phyloP scores from a whole-genome alignment of 2,329 filamentous ascomycete genomes.

The Aureobasidium sp. region DNA sequence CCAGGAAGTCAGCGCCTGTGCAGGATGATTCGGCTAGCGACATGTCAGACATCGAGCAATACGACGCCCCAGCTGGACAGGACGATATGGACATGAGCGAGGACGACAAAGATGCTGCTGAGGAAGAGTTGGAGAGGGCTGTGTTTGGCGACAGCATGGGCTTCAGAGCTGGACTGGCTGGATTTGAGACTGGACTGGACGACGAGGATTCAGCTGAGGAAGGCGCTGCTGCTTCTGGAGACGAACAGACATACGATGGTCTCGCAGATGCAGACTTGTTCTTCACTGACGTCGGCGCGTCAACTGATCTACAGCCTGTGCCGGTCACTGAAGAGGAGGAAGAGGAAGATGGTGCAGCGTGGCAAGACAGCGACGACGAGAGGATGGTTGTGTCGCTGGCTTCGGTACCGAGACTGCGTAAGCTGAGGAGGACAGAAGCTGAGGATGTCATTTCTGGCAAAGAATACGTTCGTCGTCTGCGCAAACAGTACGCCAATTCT shows the following conservation, averaged over 20 bases:
- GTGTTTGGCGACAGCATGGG: conserved; percentile 82
- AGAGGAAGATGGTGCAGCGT: conserved; percentile 49
- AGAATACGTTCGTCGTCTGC: conserved; percentile 73
- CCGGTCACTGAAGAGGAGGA: conserved; percentile 33
- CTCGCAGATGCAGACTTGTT: conserved; percentile 72
- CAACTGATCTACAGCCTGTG: conserved; percentile 27
- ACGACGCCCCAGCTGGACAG: conserved; percentile 6
- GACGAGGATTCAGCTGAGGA: conserved; percentile 30
- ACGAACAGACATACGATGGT: conserved; percentile 41
- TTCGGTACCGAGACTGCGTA: conserved; percentile 64
- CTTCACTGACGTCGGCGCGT: conserved; percentile 63
- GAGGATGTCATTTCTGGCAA: conserved; percentile 82
- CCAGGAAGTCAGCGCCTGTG: not conserved
- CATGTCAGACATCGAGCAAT: conserved; percentile 8
- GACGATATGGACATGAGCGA: conserved; percentile 17
- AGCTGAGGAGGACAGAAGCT: conserved; percentile 68
- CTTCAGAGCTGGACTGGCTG: conserved; percentile 67
- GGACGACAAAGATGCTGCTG: conserved; percentile 66
- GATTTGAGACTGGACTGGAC: conserved; percentile 40
- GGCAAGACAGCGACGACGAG: conserved; percentile 96
- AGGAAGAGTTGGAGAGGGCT: conserved; percentile 67
- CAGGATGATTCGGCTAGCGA: conserved; percentile 9
- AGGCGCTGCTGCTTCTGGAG: conserved; percentile 14
- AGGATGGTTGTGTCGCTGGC: conserved; percentile 75
- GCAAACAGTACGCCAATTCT: conserved; percentile 50